phyloP scores from a whole-genome alignment of 208 protist genomes.

The Willaertia magna region DNA sequence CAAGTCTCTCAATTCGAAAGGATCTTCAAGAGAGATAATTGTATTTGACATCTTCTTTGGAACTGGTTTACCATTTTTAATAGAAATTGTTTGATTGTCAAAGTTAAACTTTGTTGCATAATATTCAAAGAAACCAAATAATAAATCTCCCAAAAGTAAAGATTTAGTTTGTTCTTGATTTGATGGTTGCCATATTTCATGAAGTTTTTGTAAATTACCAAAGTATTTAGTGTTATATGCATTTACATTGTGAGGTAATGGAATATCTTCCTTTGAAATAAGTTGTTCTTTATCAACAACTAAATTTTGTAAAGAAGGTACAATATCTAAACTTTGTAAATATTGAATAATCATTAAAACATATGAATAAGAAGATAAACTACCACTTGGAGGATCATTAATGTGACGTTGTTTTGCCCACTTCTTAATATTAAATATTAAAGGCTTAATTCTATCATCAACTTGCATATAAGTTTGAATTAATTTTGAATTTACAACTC shows the following conservation, averaged over 20 bases:
- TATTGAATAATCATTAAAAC: slow-evolving; percentile 27
- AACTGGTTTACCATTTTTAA: background rate
- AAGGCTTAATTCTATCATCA: slow-evolving; percentile 11
- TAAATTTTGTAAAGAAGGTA: slow-evolving; percentile 27
- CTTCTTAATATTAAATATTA: slow-evolving; percentile 26
- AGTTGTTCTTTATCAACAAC: background rate
- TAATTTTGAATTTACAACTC: slow-evolving; percentile 26
- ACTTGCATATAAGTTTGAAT: slow-evolving; percentile 17
- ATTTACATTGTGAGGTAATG: background rate
- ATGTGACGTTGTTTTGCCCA: slow-evolving; percentile 32
- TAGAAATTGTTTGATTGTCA: background rate
- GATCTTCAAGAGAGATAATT: background rate
- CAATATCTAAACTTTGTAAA: slow-evolving; percentile 23
- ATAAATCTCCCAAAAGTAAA: background rate
- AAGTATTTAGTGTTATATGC: background rate
- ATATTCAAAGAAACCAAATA: slow-evolving; percentile 15
- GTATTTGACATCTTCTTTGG: background rate
- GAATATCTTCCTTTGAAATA: background rate
- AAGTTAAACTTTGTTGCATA: slow-evolving; percentile 17
- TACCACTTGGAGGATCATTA: slow-evolving; percentile 25
- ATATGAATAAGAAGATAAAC: slow-evolving; percentile 22
- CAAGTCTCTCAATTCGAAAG: background rate
- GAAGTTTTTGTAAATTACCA: background rate
- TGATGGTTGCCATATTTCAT: background rate
- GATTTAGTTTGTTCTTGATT: background rate